Percentiles rank a stretch among this genome's conserved stretches.
Conservation (phyloP, 2,329 filamentous ascomycete species). For the Moelleriella libera region DNA sequence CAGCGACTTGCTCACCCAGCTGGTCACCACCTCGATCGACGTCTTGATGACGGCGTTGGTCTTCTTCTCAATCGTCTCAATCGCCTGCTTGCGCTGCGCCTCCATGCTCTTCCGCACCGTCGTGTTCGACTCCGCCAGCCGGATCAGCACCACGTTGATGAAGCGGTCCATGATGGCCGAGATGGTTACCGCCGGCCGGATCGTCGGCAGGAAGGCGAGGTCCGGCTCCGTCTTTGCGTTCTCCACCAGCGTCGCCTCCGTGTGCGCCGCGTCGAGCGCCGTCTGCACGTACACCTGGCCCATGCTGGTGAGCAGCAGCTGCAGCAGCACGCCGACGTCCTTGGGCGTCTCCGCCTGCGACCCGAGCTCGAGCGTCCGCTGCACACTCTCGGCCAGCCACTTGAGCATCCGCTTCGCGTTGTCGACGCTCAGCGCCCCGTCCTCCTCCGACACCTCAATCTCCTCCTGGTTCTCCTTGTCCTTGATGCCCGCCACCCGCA, state of each 20-base stretch:
- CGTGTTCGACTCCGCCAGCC: conserved; percentile 76
- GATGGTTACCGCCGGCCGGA: conserved; percentile 74
- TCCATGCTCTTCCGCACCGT: conserved; percentile 85
- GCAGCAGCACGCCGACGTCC: conserved; percentile 75
- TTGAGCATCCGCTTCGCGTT: conserved; percentile 96
- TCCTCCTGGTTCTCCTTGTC: conserved; percentile 66
- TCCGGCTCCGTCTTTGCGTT: conserved; percentile 74
- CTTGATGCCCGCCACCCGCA: conserved; percentile 75
- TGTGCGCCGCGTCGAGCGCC: conserved; percentile 53
- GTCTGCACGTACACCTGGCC: conserved; percentile 67
- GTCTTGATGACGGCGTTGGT: conserved; percentile 47
- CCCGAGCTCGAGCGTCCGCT: conserved; percentile 80
- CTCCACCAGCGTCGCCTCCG: conserved; percentile 65
- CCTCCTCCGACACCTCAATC: conserved; percentile 80
- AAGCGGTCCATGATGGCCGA: conserved; percentile 89
- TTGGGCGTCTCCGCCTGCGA: conserved; percentile 81
- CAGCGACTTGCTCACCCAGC: conserved; percentile 62
- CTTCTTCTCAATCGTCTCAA: conserved; percentile 73
- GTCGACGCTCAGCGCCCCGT: conserved; percentile 68
- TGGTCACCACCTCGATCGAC: conserved; percentile 52
- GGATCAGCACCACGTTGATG: conserved; percentile 78
- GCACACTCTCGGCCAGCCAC: conserved; percentile 92
- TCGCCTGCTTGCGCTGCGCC: conserved; percentile 59
- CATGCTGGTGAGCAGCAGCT: conserved; percentile 74
- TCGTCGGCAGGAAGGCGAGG: conserved; percentile 63